Evolutionary conservation across 306 rosid species (phyloP), one percentile per base, ranked within the genome.

Genomic region (Acacia confusa): DNA sequence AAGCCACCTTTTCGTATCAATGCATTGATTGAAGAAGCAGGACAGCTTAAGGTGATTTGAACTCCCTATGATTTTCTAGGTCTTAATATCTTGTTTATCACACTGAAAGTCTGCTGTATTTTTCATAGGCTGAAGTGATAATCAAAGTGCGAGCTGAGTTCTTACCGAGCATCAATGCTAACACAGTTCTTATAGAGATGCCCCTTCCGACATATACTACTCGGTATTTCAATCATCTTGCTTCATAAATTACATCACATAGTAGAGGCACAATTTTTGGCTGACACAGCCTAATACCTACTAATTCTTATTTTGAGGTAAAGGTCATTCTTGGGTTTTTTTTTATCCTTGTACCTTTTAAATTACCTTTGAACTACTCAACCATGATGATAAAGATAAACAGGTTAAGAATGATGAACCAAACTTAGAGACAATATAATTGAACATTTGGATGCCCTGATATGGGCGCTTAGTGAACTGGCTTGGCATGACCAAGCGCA

Each of bases 1-100:
- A 95, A 92, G 86, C 94, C 97, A 57, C 98, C 99, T 25, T 93
- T 95, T 82, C 89, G 90, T 44, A 84, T 93, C 76, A 95, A 86
- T 83, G 92, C 93, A 13, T 64, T 95, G 83, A 87, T 95, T 89
- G 98, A 93, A 91, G 98, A 95, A 87, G 79, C 92, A 47, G 96
- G 97, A 72, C 50, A 90, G 32, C 87, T 90, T 80, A 92, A 86
- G 96, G 98, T 95, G 79, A 83, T 82, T 78, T 78, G 50, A 53
- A 43, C 61, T 28, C 19, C 48, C 70, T 80, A 27, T 65, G 55
- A 48, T 85, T 32, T 65, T 76, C 30, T 27, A 48, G 47, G 11
- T 78, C 22, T 72, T n/a, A 45, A 70, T 72, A 45, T 82, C 71
- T 60, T 84, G 14, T 45, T 40, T 78, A 74, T 72, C 44, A 80